Evolutionary conservation across 352 stramenopile species (phyloP).

Genomic region (Phytophthora pluvialis): DNA sequence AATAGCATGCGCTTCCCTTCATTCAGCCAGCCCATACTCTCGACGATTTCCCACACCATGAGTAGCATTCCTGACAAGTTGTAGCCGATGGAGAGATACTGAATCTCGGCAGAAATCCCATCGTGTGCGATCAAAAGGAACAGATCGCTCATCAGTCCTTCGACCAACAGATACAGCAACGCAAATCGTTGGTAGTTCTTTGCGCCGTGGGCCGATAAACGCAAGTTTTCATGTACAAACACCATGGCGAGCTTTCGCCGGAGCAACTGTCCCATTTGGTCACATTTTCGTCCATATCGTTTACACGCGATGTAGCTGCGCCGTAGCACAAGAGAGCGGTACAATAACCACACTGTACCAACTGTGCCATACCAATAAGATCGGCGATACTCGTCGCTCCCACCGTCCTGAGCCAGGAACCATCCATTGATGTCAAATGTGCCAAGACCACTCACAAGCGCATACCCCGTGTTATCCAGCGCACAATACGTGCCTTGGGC

Average conservation of each 20-base stretch:
- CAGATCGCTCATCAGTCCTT: slow-evolving; percentile 37
- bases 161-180: slow-evolving; percentile 29
- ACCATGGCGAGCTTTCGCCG: slow-evolving; percentile 7
- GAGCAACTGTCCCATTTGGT: slow-evolving; percentile 11
- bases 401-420: slow-evolving; percentile 2
- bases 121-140: slow-evolving; percentile 34
- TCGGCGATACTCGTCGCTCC: slow-evolving; percentile 8
- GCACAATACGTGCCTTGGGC: slow-evolving; percentile 15
- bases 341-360: slow-evolving; percentile 14
- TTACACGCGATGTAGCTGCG: slow-evolving; percentile 19
- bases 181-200: slow-evolving; percentile 20
- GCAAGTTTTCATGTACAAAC: slow-evolving; percentile 23
- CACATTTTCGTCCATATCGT: slow-evolving; percentile 12
- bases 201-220: slow-evolving; percentile 18
- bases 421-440: slow-evolving; percentile 30
- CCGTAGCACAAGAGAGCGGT: slow-evolving; percentile 19
- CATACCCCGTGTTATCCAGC: slow-evolving; percentile 14
- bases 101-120: slow-evolving; percentile 18
- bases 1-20: slow-evolving; percentile 8
- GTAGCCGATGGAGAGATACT: slow-evolving; percentile 39
- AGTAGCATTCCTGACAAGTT: slow-evolving; percentile 31
- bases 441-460: slow-evolving; percentile 5
- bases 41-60: slow-evolving; percentile 21
- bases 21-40: slow-evolving; percentile 15
- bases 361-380: slow-evolving; percentile 20